Conservation (phyloP, 352 stramenopile species). For the Pythium periplocum region DNA sequence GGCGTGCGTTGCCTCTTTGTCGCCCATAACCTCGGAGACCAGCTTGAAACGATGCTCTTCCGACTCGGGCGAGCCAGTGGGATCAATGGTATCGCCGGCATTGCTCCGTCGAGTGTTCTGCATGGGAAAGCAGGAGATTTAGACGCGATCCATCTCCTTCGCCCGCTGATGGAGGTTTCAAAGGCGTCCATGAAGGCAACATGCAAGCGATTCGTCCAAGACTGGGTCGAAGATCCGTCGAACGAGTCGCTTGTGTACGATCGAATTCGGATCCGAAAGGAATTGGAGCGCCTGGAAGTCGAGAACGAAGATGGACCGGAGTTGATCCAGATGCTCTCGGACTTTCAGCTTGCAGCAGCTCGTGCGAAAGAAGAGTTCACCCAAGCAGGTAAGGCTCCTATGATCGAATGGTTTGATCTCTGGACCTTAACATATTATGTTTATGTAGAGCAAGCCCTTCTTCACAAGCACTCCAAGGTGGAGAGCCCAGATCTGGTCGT, state of each 20-base stretch:
- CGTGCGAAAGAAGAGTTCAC: slow-evolving; percentile 7
- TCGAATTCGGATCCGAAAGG: slow-evolving; percentile 79
- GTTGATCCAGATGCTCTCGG: slow-evolving; percentile 3
- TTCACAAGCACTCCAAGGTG: slow-evolving; percentile 37
- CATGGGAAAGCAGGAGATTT: neutral
- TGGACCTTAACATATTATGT: neutral
- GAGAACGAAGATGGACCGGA: neutral
- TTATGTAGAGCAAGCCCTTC: slow-evolving; percentile 36
- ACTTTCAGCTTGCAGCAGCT: slow-evolving; percentile 14
- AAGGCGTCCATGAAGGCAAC: slow-evolving; percentile 66
- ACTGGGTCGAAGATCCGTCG: slow-evolving; percentile 80
- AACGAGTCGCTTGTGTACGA: slow-evolving; percentile 78
- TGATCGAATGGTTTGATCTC: neutral
- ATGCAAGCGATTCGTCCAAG: slow-evolving; percentile 60
- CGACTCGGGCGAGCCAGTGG: slow-evolving; percentile 67
- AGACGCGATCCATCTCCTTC: slow-evolving; percentile 28
- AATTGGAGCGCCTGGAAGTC: slow-evolving; percentile 16
- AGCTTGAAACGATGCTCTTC: slow-evolving; percentile 79
- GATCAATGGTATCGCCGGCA: slow-evolving; percentile 71
- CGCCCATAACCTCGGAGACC: slow-evolving; percentile 73
- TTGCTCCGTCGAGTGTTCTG: slow-evolving; percentile 21
- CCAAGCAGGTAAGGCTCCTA: slow-evolving; percentile 5
- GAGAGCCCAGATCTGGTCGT: slow-evolving; percentile 24
- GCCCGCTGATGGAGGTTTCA: slow-evolving; percentile 51
- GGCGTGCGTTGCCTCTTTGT: slow-evolving; percentile 69